Conservation (phyloP, 2,329 filamentous ascomycete genomes). For the Pseudohalonectria lignicola region DNA sequence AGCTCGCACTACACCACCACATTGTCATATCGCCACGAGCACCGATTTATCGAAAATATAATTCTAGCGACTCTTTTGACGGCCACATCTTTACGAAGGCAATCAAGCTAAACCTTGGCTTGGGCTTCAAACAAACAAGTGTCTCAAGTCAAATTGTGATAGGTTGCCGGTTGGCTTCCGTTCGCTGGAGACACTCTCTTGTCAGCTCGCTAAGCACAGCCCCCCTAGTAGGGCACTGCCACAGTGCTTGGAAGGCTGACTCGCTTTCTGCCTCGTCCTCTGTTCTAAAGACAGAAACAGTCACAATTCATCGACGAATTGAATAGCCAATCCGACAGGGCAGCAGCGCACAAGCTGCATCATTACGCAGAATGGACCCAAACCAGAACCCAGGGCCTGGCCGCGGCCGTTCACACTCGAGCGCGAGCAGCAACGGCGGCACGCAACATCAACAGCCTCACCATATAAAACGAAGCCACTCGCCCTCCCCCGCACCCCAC, state of each 20-base stretch:
- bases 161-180: too few relatives aligned
- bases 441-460: constrained; percentile 36
- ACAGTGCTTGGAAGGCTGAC: constrained; percentile 32
- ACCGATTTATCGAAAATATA: too few relatives aligned
- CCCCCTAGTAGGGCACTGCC: constrained; percentile 25
- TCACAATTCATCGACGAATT: constrained; percentile 2
- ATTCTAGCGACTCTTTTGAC: too few relatives aligned
- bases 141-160: too few relatives aligned
- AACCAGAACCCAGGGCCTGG: constrained; percentile 23
- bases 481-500: constrained; percentile 41
- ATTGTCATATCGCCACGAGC: too few relatives aligned
- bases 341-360: not conserved
- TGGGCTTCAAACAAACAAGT: too few relatives aligned
- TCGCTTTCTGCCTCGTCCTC: constrained; percentile 32
- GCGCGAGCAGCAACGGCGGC: constrained; percentile 25
- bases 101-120: too few relatives aligned
- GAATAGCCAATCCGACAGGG: not conserved
- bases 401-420: constrained; percentile 52
- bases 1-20: too few relatives aligned
- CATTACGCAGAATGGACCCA: constrained; percentile 35
- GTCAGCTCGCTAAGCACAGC: constrained; percentile 28
- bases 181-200: constrained; percentile 5
- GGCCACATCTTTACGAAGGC: too few relatives aligned
- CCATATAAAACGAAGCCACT: constrained; percentile 61
- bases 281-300: constrained; percentile 23